phyloP scores from a whole-genome alignment of 169 alveolate genomes.

The Toxoplasma gondii region DNA sequence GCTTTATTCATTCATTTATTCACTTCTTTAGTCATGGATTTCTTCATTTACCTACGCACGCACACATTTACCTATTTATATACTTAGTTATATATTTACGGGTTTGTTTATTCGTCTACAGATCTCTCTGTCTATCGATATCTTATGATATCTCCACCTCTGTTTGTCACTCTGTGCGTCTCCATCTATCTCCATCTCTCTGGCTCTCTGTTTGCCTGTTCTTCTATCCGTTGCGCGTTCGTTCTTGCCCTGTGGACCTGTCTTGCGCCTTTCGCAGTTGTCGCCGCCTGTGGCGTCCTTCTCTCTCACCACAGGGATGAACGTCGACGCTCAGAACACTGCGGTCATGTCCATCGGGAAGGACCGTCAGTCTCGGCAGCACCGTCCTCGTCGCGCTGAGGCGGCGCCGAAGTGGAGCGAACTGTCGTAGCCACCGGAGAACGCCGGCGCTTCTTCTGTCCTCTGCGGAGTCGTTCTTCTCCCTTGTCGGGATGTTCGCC shows the following conservation, averaged over 20 bases:
- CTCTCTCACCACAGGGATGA: slow-evolving; percentile 54
- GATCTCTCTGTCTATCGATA: too few relatives aligned
- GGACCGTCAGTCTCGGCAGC: neutral
- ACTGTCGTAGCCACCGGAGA: neutral
- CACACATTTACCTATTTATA: neutral
- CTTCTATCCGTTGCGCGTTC: too few relatives aligned
- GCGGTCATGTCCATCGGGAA: slow-evolving; percentile 61
- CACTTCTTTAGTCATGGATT: too few relatives aligned
- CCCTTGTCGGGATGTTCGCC: neutral
- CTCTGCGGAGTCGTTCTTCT: neutral
- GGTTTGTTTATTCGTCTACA: neutral
- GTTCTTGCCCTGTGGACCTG: too few relatives aligned
- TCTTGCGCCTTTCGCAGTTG: too few relatives aligned
- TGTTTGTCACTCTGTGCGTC: too few relatives aligned
- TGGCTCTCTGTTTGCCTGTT: too few relatives aligned
- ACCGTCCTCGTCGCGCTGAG: neutral
- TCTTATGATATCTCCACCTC: too few relatives aligned
- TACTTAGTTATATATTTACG: neutral
- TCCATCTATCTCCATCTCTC: too few relatives aligned
- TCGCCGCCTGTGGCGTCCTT: too few relatives aligned
- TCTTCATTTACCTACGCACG: neutral
- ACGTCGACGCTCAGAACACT: slow-evolving; percentile 59
- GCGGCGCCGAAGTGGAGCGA: neutral
- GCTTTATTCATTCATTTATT: too few relatives aligned
- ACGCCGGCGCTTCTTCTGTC: neutral